These are phyloP conservation scores for Verticillium tricorpus DNA, from an alignment of 2,329 filamentous ascomycete species.

Conservation along the genomic window DNA sequence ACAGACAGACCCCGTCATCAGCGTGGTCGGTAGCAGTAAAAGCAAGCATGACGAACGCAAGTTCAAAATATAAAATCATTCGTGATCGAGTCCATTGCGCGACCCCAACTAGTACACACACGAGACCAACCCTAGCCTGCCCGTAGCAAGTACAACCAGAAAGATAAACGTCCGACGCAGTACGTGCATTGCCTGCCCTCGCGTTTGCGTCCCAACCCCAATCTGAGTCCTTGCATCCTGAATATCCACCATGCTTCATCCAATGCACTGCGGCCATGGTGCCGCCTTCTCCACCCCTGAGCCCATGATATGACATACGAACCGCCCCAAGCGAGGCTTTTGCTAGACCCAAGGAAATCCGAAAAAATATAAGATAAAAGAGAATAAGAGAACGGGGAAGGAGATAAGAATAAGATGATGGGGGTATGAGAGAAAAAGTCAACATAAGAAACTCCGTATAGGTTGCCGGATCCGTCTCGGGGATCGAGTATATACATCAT, in stretches of 20 bases:
- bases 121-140: not conserved
- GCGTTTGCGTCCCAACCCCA: not conserved
- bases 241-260: not conserved
- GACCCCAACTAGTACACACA: not conserved
- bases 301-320: not conserved
- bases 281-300: not conserved
- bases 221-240: not conserved
- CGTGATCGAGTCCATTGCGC: not conserved
- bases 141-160: not conserved
- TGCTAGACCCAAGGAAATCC: not conserved
- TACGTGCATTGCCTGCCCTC: not conserved
- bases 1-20: not conserved
- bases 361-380: not conserved
- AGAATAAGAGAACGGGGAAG: not conserved
- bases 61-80: not conserved
- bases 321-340: not conserved
- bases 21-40: not conserved
- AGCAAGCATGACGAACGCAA: not conserved
- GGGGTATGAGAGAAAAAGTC: not conserved
- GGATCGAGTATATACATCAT: not conserved
- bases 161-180: not conserved
- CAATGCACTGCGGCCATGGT: not conserved
- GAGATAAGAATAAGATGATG: not conserved
- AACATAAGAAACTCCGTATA: not conserved
- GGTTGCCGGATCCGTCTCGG: not conserved